These are phyloP conservation scores for Pelargonium citronellum DNA, from an alignment of 441 rosid genomes.

Conservation along the genomic window DNA sequence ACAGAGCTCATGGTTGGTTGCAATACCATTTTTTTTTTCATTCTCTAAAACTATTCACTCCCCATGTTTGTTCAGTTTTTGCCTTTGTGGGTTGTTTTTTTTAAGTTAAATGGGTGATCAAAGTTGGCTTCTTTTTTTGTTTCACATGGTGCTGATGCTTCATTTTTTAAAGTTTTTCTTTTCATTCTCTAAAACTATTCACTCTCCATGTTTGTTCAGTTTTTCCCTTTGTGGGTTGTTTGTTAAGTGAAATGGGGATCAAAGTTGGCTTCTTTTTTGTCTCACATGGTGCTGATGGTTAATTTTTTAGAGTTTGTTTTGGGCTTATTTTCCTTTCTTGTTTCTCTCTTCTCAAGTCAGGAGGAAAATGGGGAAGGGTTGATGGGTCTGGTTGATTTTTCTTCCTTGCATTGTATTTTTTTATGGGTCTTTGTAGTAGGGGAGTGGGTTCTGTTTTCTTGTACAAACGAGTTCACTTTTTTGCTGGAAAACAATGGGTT, in stretches of 20 bases:
- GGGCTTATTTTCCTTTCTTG: no score
- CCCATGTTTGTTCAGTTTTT: no score
- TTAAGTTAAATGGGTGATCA: no score
- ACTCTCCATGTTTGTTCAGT: neutral
- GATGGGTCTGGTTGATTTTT: neutral
- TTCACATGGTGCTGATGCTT: no score
- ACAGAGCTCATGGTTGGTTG: slow-evolving; percentile 21
- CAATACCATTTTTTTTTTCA: neutral
- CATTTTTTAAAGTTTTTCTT: no score
- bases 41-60: no score
- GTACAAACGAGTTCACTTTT: neutral
- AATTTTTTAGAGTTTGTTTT: no score
- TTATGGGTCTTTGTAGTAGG: neutral
- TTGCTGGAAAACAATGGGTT: neutral
- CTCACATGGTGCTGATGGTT: no score
- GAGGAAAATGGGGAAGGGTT: neutral
- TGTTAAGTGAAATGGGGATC: neutral
- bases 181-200: neutral
- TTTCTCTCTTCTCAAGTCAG: neutral
- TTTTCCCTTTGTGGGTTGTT: neutral
- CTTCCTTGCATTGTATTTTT: neutral
- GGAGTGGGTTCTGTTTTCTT: neutral
- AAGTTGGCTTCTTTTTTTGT: no score
- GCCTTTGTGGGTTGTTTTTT: no score
- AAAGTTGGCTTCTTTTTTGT: neutral